Evolutionary conservation across 768 basidiomycete species (phyloP), one percentile per base, ranked within the genome.

Genomic region (Mycena crocata): DNA sequence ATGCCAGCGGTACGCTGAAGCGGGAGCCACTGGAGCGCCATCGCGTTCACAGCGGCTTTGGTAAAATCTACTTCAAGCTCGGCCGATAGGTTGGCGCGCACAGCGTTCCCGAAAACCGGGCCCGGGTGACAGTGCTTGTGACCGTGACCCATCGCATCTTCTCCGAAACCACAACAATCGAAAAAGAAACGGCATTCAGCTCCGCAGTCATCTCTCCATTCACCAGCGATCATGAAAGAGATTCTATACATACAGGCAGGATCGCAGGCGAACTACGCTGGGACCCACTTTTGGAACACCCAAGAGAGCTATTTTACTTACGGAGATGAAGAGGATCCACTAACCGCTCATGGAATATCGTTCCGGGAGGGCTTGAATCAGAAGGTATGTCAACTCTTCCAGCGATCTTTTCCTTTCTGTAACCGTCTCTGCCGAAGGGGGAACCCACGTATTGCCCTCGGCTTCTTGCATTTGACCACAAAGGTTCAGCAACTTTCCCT

Each of bases 261-360:
- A 60, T 75, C 81, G 35, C 72, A 86, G 46, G 84, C 92, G 23
- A 93, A 94, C 72, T 88, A 89, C 72, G 77, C 85, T 23, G 92
- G 91, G 49, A 87, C 91, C 0, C 93, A 94, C 72, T 93, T 92
- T 71, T 94, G 92, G 92, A 93, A 93, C 72, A 85, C 90, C 1
- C 92, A 93, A 76, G 90, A 93, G 75, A 84, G 77, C 67, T 93
- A 93, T 75, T 85, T 90, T 69, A 80, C 82, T 0, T 85, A 85
- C 65, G 80, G 81, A 24, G 84, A 83, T 50, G 77, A 75, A 40
- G 80, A 83, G 58, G 83, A 84, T 26, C 71, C 84, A 5, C 61
- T 82, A 34, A 78, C 87, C 39, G 82, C 86, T 62, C 81, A 86
- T 71, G 83, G 84, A 66, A 78, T 91, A 51, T 93, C 92, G 14